Base-by-base conservation (phyloP, 495 filamentous ascomycete genomes). In the Terfezia claveryi region DNA sequence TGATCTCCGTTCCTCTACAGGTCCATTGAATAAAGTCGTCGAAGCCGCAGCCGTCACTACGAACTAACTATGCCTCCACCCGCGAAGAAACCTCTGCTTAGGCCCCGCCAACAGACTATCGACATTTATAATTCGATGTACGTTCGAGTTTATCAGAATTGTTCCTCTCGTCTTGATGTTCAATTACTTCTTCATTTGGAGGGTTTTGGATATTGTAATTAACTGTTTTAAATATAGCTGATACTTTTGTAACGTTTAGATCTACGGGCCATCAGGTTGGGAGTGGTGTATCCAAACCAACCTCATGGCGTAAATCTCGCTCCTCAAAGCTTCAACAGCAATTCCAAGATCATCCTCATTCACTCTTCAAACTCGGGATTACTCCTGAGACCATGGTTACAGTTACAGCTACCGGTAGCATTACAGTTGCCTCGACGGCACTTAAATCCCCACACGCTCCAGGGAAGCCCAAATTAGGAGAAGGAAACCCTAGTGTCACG, bases 211-310 rank as follows among this genome's bases (percentile, higher is more conserved):
- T 32, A 32, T 32, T 5, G 27, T 32, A 32, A 7, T 7, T 32
- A 2, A 32, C 27, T 4, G 0, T 32, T 32, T 5, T 32, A 32
- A 32, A 32, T 32, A 0, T 32, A 32, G 27, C 27, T 32, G 7
- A 32, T 32, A 32, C 27, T 32, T 32, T 32, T 27, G 41, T 17
- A 46, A 14, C 41, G 41, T 8, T 14, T 14, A 46, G 41, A 9
- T 64, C 62, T 8, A 65, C 62, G 1, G 62, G 62, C 4, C 62
- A 65, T 51, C 62, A 65, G 53, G 62, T 64, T 11, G 54, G 59
- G 5, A 32, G 7, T 32, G 62, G 62, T 2, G 53, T 64, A 38
- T 57, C 59, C 0, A 64, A 64, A 14, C 55, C 62, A 14, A 50
- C 53, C n/a, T 38, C 57, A 37, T 65, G 64, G 54, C 57, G 58